These are phyloP conservation scores for Trichoderma koningii DNA, from an alignment of 2,329 filamentous ascomycete genomes.

Conservation along the genomic window DNA sequence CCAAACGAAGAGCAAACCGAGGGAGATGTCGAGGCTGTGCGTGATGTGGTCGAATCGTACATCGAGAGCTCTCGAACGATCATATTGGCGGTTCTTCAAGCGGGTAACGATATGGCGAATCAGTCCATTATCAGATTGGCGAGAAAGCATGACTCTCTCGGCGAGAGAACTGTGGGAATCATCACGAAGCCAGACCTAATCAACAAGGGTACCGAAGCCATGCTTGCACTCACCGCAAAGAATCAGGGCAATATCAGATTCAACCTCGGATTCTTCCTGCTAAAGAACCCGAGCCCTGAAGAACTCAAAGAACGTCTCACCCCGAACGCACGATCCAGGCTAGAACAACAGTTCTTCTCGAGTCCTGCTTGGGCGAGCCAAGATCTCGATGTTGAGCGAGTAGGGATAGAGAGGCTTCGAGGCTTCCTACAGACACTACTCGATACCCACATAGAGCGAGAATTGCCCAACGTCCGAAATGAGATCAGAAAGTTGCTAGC, in stretches of 20 bases:
- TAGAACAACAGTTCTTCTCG: not conserved
- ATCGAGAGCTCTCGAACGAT: slow-evolving; percentile 4
- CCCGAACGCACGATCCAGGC: not conserved
- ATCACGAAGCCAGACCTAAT: slow-evolving; percentile 16
- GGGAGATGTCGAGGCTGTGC: not conserved
- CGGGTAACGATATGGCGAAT: slow-evolving; percentile 1
- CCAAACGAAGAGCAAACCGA: not conserved
- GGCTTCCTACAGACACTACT: not conserved
- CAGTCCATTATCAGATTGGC: not conserved
- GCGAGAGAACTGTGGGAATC: not conserved
- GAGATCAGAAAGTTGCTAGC: not conserved
- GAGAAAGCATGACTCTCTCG: not conserved
- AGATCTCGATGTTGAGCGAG: not conserved
- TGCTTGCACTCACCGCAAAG: not conserved
- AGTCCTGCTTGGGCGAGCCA: not conserved
- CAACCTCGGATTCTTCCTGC: not conserved
- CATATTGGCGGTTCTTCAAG: slow-evolving; percentile 2
- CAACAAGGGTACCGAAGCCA: not conserved
- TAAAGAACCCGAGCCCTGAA: slow-evolving; percentile 4
- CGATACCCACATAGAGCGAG: slow-evolving; percentile 8
- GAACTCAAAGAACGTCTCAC: not conserved
- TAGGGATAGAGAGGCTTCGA: not conserved
- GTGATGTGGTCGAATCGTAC: not conserved
- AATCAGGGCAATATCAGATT: slow-evolving; percentile 1
- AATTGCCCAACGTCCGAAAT: not conserved